Conservation (phyloP, 257 asterid genomes). For the Solanum megistacrolobum region DNA sequence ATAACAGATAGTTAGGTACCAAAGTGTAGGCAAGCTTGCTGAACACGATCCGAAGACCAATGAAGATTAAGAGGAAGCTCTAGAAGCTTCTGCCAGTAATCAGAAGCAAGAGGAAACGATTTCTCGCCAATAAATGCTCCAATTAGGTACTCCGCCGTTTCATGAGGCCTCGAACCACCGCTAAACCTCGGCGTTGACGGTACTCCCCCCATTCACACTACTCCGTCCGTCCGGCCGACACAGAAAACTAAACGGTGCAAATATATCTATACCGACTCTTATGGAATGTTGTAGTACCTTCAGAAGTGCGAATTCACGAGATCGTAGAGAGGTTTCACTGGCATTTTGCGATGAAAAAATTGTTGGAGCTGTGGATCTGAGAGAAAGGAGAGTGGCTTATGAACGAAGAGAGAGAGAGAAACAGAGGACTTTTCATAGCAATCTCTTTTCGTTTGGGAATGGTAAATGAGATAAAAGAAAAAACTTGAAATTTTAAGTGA, state of each 20-base stretch:
- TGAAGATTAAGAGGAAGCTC: conserved; percentile 78
- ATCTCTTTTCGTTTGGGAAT: background rate
- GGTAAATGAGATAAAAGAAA: background rate
- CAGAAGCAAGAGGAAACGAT: conserved; percentile 70
- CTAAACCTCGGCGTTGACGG: conserved; percentile 74
- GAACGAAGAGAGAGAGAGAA: background rate
- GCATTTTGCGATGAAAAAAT: conserved; percentile 1
- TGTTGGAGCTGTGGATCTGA: conserved; percentile 7
- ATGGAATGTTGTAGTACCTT: background rate
- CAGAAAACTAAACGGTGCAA: background rate
- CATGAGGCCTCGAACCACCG: conserved; percentile 57
- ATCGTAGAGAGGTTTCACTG: background rate
- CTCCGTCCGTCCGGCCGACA: background rate
- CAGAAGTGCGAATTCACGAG: background rate
- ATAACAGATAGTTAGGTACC: conserved; percentile 36
- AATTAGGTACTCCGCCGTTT: conserved; percentile 70
- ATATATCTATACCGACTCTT: background rate
- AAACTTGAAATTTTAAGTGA: background rate
- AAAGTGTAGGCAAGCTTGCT: conserved; percentile 63
- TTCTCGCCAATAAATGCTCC: conserved; percentile 69
- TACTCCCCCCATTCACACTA: conserved; percentile 64
- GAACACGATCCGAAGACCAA: conserved; percentile 71
- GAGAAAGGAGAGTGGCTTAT: background rate
- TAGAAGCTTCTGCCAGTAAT: conserved; percentile 96
- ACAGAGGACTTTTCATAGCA: background rate